These are phyloP conservation scores for Hysterangium stoloniferum DNA, from an alignment of 768 basidiomycete species.

Conservation along the genomic window DNA sequence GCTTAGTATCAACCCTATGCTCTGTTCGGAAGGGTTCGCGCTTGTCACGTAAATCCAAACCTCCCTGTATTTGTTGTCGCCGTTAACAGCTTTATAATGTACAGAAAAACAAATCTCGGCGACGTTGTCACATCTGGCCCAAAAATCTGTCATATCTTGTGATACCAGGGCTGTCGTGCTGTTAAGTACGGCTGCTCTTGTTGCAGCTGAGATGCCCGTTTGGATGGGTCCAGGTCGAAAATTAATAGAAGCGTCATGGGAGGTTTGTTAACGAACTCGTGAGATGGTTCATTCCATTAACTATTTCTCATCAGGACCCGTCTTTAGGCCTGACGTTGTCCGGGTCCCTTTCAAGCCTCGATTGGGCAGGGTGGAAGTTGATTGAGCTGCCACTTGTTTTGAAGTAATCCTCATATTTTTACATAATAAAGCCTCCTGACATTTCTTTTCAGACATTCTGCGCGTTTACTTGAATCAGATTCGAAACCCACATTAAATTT, in stretches of 20 bases:
- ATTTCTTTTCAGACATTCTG: not conserved
- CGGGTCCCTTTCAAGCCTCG: conserved; percentile 52
- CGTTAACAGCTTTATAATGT: not conserved
- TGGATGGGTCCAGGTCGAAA: conserved; percentile 47
- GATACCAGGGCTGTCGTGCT: not conserved
- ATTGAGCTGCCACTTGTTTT: conserved; percentile 54
- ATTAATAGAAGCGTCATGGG: conserved; percentile 46
- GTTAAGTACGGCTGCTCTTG: conserved; percentile 25
- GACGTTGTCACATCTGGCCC: conserved; percentile 8
- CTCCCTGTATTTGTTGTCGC: not conserved
- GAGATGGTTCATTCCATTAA: not conserved
- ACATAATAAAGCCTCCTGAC: not conserved
- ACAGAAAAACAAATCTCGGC: conserved; percentile 29
- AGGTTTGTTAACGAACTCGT: conserved; percentile 1
- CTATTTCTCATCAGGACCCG: conserved; percentile 12
- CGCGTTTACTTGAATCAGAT: not conserved
- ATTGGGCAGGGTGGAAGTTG: conserved; percentile 74
- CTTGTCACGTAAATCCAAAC: conserved; percentile 47
- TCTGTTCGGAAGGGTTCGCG: conserved; percentile 69
- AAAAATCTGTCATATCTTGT: not conserved
- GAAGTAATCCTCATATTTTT: not conserved
- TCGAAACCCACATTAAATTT: not conserved
- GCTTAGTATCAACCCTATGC: conserved; percentile 47
- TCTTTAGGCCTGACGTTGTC: conserved; percentile 47
- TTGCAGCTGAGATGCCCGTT: conserved; percentile 34